Percentiles rank a stretch among this genome's conserved stretches.
phyloP scores from a whole-genome alignment of 2,329 filamentous ascomycete genomes.

The Exophiala mesophila region DNA sequence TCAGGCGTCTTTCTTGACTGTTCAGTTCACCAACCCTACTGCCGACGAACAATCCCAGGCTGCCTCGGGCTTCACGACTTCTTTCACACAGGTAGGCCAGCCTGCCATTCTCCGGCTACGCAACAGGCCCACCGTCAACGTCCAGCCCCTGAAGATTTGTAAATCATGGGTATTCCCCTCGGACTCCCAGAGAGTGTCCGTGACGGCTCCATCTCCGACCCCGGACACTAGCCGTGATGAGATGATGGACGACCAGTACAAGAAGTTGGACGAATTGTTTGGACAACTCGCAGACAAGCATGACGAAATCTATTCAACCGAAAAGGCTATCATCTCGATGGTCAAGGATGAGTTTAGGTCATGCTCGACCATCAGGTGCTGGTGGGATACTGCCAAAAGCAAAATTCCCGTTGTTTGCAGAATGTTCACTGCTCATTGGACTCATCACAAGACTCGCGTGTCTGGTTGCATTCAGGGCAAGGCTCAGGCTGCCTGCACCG shows the following conservation, averaged over 20 bases:
- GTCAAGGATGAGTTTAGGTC: conserved; percentile 29
- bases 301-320: conserved; percentile 26
- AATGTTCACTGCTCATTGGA: conserved; percentile 29
- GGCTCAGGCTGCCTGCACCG: conserved; percentile 6
- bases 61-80: conserved; percentile 32
- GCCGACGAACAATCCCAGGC: conserved; percentile 21
- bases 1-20: conserved; percentile 29
- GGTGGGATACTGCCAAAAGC: conserved; percentile 28
- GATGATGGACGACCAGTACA: conserved; percentile 26
- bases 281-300: conserved; percentile 27
- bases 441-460: conserved; percentile 16
- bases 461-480: conserved; percentile 13
- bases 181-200: conserved; percentile 7
- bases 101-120: conserved; percentile 29
- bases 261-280: conserved; percentile 28
- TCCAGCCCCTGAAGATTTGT: conserved; percentile 20
- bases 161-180: conserved; percentile 25
- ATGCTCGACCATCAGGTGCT: conserved; percentile 29
- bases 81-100: conserved; percentile 28
- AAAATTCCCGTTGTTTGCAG: conserved; percentile 30
- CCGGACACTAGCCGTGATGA: conserved; percentile 3
- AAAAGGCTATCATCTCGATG: conserved; percentile 28
- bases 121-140: conserved; percentile 25
- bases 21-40: conserved; percentile 26
- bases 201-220: conserved; percentile 4